Conservation (phyloP, 2,329 filamentous ascomycete genomes). For the Colletotrichum acutatum region DNA sequence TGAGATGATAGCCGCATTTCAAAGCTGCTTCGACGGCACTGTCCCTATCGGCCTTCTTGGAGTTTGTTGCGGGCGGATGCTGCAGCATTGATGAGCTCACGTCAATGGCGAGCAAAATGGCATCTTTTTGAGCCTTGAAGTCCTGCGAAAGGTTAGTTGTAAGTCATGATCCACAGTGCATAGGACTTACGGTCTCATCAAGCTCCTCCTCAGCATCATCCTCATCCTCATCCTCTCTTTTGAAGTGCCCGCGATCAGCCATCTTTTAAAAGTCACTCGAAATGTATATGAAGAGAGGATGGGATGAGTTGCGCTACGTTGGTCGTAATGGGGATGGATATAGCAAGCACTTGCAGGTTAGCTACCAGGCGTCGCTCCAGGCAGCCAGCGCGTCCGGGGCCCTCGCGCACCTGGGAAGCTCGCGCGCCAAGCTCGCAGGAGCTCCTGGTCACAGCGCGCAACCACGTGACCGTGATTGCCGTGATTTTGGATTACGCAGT, state of each 20-base stretch:
- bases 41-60: conserved; percentile 82
- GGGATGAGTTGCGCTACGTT: background rate
- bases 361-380: conserved; percentile 8
- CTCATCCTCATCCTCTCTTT: conserved; percentile 59
- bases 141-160: conserved; percentile 60
- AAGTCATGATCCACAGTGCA: conserved; percentile 2
- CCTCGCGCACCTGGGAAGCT: background rate
- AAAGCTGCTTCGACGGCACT: conserved; percentile 85
- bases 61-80: conserved; percentile 69
- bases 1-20: conserved; percentile 93
- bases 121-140: conserved; percentile 95
- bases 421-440: background rate
- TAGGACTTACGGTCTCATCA: conserved; percentile 68
- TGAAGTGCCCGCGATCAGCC: conserved; percentile 56
- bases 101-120: conserved; percentile 96
- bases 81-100: conserved; percentile 88
- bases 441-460: conserved; percentile 14
- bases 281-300: background rate
- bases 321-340: background rate
- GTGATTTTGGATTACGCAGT: conserved; percentile 17
- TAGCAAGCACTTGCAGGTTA: background rate
- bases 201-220: conserved; percentile 72
- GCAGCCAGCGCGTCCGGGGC: conserved; percentile 29
- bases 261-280: conserved; percentile 35
- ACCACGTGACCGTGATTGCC: conserved; percentile 26